These are phyloP conservation scores for Mrakia gelida DNA, from an alignment of 768 basidiomycete species.

Conservation along the genomic window DNA sequence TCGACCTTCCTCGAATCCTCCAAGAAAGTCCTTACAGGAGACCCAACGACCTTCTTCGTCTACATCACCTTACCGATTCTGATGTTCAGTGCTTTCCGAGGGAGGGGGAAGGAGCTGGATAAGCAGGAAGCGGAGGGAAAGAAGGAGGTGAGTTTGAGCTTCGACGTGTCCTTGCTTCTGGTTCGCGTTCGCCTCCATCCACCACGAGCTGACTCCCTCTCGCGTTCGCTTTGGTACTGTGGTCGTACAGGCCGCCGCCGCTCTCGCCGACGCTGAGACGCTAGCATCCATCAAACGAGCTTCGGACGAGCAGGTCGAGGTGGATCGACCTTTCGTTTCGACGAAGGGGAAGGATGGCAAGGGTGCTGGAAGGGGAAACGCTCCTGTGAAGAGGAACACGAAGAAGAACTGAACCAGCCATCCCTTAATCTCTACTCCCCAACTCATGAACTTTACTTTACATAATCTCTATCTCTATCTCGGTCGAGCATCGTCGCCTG, in stretches of 20 bases:
- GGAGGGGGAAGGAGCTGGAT: neutral
- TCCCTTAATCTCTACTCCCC: neutral
- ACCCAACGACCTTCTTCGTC: neutral
- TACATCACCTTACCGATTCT: constrained; percentile 60
- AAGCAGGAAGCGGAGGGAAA: neutral
- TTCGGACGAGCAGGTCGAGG: too few relatives aligned
- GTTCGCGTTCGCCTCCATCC: constrained; percentile 24
- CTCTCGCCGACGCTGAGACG: too few relatives aligned
- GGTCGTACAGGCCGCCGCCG: too few relatives aligned
- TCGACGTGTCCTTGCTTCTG: constrained; percentile 65
- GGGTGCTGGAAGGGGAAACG: neutral
- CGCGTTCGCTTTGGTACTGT: too few relatives aligned
- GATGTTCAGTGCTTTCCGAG: constrained; percentile 60
- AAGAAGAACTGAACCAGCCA: neutral
- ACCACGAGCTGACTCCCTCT: neutral
- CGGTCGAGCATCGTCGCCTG: neutral
- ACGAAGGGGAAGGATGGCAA: neutral
- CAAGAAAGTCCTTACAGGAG: neutral
- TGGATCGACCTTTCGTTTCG: neutral
- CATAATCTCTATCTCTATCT: too few relatives aligned
- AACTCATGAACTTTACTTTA: too few relatives aligned
- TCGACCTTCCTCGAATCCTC: neutral
- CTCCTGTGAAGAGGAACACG: neutral
- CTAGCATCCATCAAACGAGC: too few relatives aligned
- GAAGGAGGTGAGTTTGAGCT: constrained; percentile 49